Evolutionary conservation across 257 asterid species (phyloP), one percentile per base, ranked within the genome.

Genomic region (Solanum megistacrolobum): DNA sequence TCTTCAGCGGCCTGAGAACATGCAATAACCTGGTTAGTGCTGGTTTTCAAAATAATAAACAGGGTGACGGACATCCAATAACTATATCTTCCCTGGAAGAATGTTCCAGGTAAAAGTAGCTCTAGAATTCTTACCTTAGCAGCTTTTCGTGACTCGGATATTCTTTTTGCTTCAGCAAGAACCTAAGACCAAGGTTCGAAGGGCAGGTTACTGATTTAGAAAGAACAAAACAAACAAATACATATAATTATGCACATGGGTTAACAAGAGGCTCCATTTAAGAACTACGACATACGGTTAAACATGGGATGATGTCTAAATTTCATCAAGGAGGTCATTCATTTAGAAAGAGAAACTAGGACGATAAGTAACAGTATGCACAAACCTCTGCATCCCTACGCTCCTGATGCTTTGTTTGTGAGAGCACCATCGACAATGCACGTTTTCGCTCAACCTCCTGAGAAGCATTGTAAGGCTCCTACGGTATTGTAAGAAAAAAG

Each of bases 331-430:
- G 85, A 46, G 41, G 18, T 16, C 27, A 46, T 43, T 81, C 68
- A 81, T 48, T 46, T 29, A 18, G 29, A 82, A 52, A 82, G 68
- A 4, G 27, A 7, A 43, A 81, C 68, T 18, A 48, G 20, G 39
- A 82, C 7, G 21, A 48, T 82, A 48, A 29, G 69, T 29, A 39
- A 89, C 68, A 10, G 68, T 16, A 82, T 82, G 43, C 43, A 83
- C 90, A 69, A 88, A 97, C 99, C 97, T 94, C 98, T 85, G 96
- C 94, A 92, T 96, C 99, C 92, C 88, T 94, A 83, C 94, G 96
- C 91, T 96, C 99, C 91, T 97, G 98, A 79, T 92, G 98, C 94
- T 95, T 97, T 86, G 98, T 94, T 84, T 96, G 99, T 89, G 99
- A 97, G 90, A 97, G 98, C 75, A 97, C 94, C 94, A 96, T 91